Evolutionary conservation across 2,329 filamentous ascomycete genomes (phyloP), one percentile per base, ranked within the genome.

Genomic region (Stagonosporopsis vannaccii): DNA sequence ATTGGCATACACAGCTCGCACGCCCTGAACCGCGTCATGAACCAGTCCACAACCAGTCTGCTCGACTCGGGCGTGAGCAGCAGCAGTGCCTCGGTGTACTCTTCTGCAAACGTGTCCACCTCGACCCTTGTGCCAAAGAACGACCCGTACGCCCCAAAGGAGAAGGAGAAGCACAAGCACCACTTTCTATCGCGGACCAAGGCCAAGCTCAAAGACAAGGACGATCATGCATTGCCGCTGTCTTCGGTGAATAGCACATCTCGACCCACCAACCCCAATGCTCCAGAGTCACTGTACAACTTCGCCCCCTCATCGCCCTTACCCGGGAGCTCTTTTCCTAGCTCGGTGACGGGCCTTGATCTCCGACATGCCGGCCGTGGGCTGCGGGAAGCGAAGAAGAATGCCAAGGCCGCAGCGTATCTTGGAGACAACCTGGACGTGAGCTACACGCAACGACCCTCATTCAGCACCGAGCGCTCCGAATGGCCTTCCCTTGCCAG

Each of bases 161-260:
- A 90, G 56, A 90, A 90, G 76, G 87, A 90, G 67, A 90, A 90
- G 64, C 78, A 80, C 77, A 90, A 89, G 63, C 90, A 92, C 65
- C 87, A 93, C 69, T 93, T 94, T 63, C 73, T 94, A 49, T 91
- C 89, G 7, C 82, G 90, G 35, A 89, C 91, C 70, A 93, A 92
- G 70, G 85, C 92, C 69, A 93, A 92, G 73, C 79, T 91, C 55
- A 87, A 84, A 61, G 84, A 84, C 66, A 90, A 89, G 75, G 88
- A 91, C 61, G 90, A 92, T 11, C 73, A 78, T 60, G 84, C 88
- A 65, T 80, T 92, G 3, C 88, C 89, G 2, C 77, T 93, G 2
- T 92, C 89, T 0, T 92, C 90, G 3, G 89, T 89, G 2, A 85
- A 87, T 57, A 92, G 89, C 74, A 93, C 91, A 68, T 92, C 90